These are phyloP conservation scores for Brassica juncea DNA, from an alignment of 345 rosid genomes.

Conservation along the genomic window DNA sequence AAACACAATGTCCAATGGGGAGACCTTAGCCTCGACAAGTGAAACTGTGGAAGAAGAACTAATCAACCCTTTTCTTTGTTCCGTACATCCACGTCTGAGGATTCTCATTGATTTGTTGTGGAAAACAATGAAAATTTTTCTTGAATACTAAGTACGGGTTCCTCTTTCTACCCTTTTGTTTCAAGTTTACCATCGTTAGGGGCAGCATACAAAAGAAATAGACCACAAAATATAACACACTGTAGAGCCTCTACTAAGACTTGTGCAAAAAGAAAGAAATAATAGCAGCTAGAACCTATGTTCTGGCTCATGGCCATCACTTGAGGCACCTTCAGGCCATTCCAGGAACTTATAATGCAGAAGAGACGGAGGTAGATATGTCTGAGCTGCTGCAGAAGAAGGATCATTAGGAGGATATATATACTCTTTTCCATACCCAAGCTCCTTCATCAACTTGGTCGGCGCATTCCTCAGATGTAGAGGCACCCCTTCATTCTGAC, in stretches of 20 bases:
- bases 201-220: background rate
- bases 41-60: slow-evolving; percentile 8
- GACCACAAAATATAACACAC: background rate
- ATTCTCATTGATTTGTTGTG: slow-evolving; percentile 12
- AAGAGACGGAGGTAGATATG: slow-evolving; percentile 66
- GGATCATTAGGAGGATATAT: slow-evolving; percentile 76
- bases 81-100: slow-evolving; percentile 17
- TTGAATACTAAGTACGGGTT: slow-evolving; percentile 14
- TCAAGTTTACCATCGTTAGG: background rate
- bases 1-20: slow-evolving; percentile 94
- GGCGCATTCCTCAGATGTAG: slow-evolving; percentile 85
- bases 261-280: background rate
- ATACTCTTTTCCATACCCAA: slow-evolving; percentile 79
- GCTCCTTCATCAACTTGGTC: slow-evolving; percentile 75
- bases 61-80: slow-evolving; percentile 1
- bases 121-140: background rate
- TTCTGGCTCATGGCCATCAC: slow-evolving; percentile 22
- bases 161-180: background rate
- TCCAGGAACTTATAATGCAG: slow-evolving; percentile 70
- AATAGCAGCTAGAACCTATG: background rate
- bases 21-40: slow-evolving; percentile 64
- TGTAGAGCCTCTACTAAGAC: background rate
- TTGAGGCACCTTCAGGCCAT: slow-evolving; percentile 48
- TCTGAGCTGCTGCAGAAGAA: slow-evolving; percentile 47
- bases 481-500: slow-evolving; percentile 86